phyloP scores from a whole-genome alignment of 1,284 basidiomycete species.

The Cutaneotrichosporon cyanovorans region DNA sequence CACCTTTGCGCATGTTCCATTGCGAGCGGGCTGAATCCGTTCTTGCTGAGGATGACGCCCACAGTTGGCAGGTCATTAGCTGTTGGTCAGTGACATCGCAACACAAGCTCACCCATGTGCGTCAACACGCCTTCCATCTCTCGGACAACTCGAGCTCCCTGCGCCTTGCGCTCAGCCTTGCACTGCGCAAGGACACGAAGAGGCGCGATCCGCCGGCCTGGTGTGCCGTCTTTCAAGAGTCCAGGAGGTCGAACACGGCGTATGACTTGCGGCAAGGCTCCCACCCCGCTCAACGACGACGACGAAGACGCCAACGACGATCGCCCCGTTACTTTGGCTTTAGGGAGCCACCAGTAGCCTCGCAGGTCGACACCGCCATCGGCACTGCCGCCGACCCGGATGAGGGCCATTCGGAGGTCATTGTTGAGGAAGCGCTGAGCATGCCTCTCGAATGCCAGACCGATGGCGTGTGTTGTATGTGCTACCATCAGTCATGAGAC shows the following conservation, averaged over 20 bases:
- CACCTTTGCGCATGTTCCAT: slow-evolving; percentile 62
- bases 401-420: slow-evolving; percentile 68
- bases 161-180: slow-evolving; percentile 75
- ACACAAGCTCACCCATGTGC: slow-evolving; percentile 15
- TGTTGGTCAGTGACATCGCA: neutral
- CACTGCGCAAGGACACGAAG: slow-evolving; percentile 79
- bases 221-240: neutral
- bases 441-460: slow-evolving; percentile 67
- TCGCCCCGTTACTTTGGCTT: neutral
- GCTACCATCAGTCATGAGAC: neutral
- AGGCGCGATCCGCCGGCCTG: slow-evolving; percentile 33
- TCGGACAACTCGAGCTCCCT: slow-evolving; percentile 68
- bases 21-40: slow-evolving; percentile 62
- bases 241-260: neutral
- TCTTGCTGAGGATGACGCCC: slow-evolving; percentile 67
- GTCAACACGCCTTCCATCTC: slow-evolving; percentile 77
- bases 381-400: slow-evolving; percentile 62
- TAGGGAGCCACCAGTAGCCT: slow-evolving; percentile 85
- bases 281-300: neutral
- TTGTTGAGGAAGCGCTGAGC: slow-evolving; percentile 57
- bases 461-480: slow-evolving; percentile 53
- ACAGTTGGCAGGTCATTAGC: slow-evolving; percentile 43
- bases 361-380: slow-evolving; percentile 83
- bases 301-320: neutral
- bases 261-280: neutral